Evolutionary conservation across 1,284 basidiomycete genomes (phyloP).

Genomic region (Pseudozyma sp.): DNA sequence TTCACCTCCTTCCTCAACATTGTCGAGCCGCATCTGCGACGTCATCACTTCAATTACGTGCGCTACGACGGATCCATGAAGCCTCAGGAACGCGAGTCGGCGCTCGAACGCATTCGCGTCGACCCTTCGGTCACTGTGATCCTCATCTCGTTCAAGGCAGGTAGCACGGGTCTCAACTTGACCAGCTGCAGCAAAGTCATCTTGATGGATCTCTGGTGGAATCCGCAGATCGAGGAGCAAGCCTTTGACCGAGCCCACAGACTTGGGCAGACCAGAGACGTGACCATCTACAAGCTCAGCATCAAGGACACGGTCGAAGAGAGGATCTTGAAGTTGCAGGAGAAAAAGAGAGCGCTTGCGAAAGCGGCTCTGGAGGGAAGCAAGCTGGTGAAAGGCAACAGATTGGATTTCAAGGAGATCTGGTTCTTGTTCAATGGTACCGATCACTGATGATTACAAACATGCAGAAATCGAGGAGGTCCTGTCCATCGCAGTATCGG

Average conservation of each 20-base stretch:
- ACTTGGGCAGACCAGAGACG: constrained; percentile 85
- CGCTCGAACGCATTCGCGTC: constrained; percentile 79
- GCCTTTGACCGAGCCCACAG: constrained; percentile 93
- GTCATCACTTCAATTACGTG: constrained; percentile 78
- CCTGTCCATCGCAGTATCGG: too few relatives aligned
- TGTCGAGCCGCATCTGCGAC: constrained; percentile 82
- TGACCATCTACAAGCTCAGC: constrained; percentile 92
- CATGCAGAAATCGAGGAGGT: not conserved
- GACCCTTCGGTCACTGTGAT: constrained; percentile 77
- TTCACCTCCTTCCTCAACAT: constrained; percentile 92
- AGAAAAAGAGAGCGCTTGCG: constrained; percentile 85
- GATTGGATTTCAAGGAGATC: constrained; percentile 42
- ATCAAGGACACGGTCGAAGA: constrained; percentile 90
- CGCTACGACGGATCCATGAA: constrained; percentile 90
- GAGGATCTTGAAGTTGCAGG: constrained; percentile 78
- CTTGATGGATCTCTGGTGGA: constrained; percentile 92
- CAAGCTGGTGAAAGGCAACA: constrained; percentile 79
- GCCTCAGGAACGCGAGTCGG: constrained; percentile 79
- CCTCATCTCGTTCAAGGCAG: constrained; percentile 95
- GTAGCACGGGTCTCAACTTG: constrained; percentile 91
- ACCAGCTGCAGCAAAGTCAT: constrained; percentile 95
- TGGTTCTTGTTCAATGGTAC: constrained; percentile 49
- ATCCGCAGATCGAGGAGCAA: constrained; percentile 75
- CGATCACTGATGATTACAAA: constrained; percentile 8
- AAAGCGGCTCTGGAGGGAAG: constrained; percentile 87